phyloP scores from a whole-genome alignment of 2,329 filamentous ascomycete genomes.

The Epichloe uncinata region DNA sequence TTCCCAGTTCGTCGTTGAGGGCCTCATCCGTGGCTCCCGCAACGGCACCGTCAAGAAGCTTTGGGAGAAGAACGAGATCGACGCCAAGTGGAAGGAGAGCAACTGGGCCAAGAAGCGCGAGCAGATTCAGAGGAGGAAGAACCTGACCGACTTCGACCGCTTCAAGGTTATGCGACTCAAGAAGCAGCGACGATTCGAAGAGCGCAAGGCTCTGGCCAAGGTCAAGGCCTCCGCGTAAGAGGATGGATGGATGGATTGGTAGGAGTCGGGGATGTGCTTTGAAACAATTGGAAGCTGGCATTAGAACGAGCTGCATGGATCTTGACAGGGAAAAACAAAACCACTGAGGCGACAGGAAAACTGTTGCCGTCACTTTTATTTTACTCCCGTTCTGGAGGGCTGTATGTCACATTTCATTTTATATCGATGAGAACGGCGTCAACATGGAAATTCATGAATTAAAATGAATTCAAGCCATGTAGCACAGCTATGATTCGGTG shows the following conservation, averaged over 20 bases:
- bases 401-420: conserved; percentile 50
- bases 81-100: conserved; percentile 84
- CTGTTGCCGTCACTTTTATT: conserved; percentile 29
- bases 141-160: conserved; percentile 95
- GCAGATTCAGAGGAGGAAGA: conserved; percentile 74
- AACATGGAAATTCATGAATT: conserved; percentile 46
- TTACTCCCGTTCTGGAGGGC: conserved; percentile 41
- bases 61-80: conserved; percentile 87
- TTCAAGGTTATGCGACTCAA: conserved; percentile 99
- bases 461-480: conserved; percentile 27
- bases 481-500: conserved; percentile 12
- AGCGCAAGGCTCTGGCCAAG: conserved; percentile 93
- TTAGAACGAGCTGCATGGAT: conserved; percentile 25
- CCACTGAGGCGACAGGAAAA: conserved; percentile 25
- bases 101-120: conserved; percentile 90
- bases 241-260: conserved; percentile 22
- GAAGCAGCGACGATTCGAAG: conserved; percentile 98
- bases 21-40: conserved; percentile 75
- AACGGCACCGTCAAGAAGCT: conserved; percentile 69
- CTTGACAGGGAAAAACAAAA: conserved; percentile 18
- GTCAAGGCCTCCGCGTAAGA: conserved; percentile 66
- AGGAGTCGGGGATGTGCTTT: conserved; percentile 12
- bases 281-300: conserved; percentile 21
- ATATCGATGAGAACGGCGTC: conserved; percentile 49
- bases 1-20: conserved; percentile 76